Conservation (phyloP, 208 protist genomes). For the Leishmania martiniquensis region DNA sequence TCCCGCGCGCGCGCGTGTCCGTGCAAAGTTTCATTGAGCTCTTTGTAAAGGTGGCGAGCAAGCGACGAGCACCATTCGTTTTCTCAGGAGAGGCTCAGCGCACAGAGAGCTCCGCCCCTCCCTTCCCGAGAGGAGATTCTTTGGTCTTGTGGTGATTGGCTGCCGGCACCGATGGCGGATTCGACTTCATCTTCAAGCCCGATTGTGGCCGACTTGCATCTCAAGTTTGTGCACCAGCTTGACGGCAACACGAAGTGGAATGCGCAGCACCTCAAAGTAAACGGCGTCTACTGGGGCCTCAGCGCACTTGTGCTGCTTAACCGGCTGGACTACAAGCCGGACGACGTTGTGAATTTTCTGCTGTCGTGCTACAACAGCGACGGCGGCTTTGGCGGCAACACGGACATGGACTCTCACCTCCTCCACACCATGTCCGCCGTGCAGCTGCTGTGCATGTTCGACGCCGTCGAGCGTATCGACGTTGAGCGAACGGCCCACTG, state of each 20-base stretch:
- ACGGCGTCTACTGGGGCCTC: conserved; percentile 98
- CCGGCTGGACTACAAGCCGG: conserved; percentile 75
- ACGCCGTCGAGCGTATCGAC: conserved; percentile 71
- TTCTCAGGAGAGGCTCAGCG: too few relatives aligned
- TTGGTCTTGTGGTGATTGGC: background rate
- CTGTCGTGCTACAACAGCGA: conserved; percentile 90
- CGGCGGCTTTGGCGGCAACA: conserved; percentile 98
- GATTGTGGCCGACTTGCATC: conserved; percentile 67
- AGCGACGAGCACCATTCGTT: too few relatives aligned
- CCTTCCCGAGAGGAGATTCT: too few relatives aligned
- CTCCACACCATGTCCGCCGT: conserved; percentile 98
- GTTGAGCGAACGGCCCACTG: conserved; percentile 64
- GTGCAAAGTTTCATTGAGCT: too few relatives aligned
- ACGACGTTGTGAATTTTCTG: conserved; percentile 94
- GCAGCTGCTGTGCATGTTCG: conserved; percentile 93
- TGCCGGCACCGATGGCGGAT: background rate
- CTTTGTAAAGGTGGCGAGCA: too few relatives aligned
- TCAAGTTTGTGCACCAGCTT: conserved; percentile 73
- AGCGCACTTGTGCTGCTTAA: conserved; percentile 81
- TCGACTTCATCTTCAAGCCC: background rate
- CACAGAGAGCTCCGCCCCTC: too few relatives aligned
- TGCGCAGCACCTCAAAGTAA: conserved; percentile 97
- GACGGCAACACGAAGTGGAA: conserved; percentile 91
- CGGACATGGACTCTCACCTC: conserved; percentile 97
- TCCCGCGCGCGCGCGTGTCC: too few relatives aligned